These are phyloP conservation scores for Cladosporium sp. DNA, from an alignment of 2,329 filamentous ascomycete species.

Conservation along the genomic window DNA sequence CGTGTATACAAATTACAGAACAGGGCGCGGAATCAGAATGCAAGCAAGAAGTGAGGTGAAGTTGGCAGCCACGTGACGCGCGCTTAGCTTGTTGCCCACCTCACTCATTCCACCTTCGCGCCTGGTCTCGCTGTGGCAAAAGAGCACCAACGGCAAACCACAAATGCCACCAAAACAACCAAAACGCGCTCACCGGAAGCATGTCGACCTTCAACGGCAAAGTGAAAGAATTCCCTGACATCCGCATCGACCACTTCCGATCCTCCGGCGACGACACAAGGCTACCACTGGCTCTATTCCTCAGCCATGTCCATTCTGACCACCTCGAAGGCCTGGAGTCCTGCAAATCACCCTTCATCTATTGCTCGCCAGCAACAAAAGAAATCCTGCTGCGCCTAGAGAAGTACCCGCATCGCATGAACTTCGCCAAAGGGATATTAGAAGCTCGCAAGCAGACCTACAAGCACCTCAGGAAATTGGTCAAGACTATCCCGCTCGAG, in stretches of 20 bases:
- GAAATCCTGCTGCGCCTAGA: slow-evolving; percentile 79
- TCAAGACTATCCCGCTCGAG: slow-evolving; percentile 80
- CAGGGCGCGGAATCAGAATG: background rate
- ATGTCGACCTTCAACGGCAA: slow-evolving; percentile 81
- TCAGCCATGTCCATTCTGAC: slow-evolving; percentile 91
- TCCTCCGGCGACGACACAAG: slow-evolving; percentile 40
- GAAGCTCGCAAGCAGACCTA: slow-evolving; percentile 75
- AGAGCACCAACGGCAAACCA: background rate
- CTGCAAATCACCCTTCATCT: slow-evolving; percentile 78
- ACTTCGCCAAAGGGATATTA: slow-evolving; percentile 74
- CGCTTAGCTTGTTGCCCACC: background rate
- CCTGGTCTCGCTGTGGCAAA: background rate
- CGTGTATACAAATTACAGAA: background rate
- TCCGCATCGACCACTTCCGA: slow-evolving; percentile 83
- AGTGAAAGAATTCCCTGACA: slow-evolving; percentile 74
- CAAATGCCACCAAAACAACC: slow-evolving; percentile 9
- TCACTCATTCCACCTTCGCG: background rate
- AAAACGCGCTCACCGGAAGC: background rate
- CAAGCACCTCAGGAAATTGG: slow-evolving; percentile 68
- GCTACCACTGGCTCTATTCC: slow-evolving; percentile 77
- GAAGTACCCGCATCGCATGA: slow-evolving; percentile 75
- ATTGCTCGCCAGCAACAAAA: slow-evolving; percentile 81
- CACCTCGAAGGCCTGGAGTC: slow-evolving; percentile 80
- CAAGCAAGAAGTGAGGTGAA: background rate
- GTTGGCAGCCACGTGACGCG: background rate